phyloP scores from a whole-genome alignment of 495 filamentous ascomycete species.

The Hypoxylon subgilvum region DNA sequence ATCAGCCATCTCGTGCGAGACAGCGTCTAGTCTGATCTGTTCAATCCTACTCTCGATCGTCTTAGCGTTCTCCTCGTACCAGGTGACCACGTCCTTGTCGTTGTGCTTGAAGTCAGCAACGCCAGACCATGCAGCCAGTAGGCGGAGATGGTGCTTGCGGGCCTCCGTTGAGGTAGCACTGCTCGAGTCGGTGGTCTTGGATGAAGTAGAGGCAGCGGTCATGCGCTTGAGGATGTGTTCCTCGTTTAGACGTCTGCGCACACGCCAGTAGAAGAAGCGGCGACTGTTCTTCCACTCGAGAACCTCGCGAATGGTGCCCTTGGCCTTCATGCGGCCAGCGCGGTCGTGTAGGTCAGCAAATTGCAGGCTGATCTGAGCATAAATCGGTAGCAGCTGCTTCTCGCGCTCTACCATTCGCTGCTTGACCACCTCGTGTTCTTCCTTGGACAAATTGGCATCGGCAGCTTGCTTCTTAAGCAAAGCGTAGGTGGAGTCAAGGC shows the following conservation, averaged over 20 bases:
- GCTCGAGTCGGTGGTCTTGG: conserved; percentile 47
- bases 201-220: conserved; percentile 56
- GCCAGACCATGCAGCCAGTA: conserved; percentile 78
- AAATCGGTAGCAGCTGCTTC: conserved; percentile 86
- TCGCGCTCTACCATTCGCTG: conserved; percentile 85
- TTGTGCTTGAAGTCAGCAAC: conserved; percentile 73
- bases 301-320: conserved; percentile 84
- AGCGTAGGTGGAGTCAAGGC: conserved; percentile 82
- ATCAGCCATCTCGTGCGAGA: conserved; percentile 78
- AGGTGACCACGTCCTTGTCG: conserved; percentile 84
- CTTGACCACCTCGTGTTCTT: conserved; percentile 79
- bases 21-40: conserved; percentile 72
- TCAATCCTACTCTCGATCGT: conserved; percentile 79
- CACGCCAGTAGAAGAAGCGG: conserved; percentile 99
- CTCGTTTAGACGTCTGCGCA: conserved; percentile 94
- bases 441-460: conserved; percentile 70
- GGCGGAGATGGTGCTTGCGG: conserved; percentile 67
- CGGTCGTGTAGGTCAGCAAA: conserved; percentile 98
- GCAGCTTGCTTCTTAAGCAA: conserved; percentile 77
- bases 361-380: conserved; percentile 89
- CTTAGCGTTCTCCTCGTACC: conserved; percentile 97
- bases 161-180: conserved; percentile 51
- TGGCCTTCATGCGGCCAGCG: conserved; percentile 96
- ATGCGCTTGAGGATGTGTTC: conserved; percentile 93
- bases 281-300: conserved; percentile 88